Conservation (phyloP, 2,329 filamentous ascomycete genomes). For the Aureobasidium leucospermi region DNA sequence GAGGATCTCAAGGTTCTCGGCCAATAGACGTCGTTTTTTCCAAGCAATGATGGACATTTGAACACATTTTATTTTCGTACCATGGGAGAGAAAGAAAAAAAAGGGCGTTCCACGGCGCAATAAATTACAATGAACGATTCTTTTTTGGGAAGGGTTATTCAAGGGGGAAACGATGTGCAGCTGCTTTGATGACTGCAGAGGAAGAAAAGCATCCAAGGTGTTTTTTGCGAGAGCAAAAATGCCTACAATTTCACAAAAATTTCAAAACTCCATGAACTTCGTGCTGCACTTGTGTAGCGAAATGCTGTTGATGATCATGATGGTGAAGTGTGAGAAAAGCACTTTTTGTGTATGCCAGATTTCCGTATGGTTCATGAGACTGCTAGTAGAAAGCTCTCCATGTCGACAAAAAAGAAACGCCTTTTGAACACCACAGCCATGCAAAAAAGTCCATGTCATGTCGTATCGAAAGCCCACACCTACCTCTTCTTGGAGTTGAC, state of each 20-base stretch:
- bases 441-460: background rate
- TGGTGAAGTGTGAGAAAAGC: background rate
- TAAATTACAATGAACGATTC: background rate
- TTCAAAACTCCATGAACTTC: background rate
- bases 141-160: background rate
- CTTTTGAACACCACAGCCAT: background rate
- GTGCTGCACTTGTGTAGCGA: background rate
- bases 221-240: background rate
- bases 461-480: background rate
- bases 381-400: background rate
- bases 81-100: background rate
- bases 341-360: background rate
- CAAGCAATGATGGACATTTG: background rate
- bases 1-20: conserved; percentile 16
- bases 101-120: conserved; percentile 13
- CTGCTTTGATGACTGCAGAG: background rate
- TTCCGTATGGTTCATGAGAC: background rate
- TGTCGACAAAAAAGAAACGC: background rate
- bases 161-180: background rate
- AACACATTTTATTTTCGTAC: background rate
- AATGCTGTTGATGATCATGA: background rate
- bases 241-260: background rate
- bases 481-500: conserved; percentile 67
- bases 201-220: background rate
- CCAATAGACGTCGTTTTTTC: conserved; percentile 1